phyloP scores from a whole-genome alignment of 2,329 filamentous ascomycete species.

The Aspergillus clavatus region DNA sequence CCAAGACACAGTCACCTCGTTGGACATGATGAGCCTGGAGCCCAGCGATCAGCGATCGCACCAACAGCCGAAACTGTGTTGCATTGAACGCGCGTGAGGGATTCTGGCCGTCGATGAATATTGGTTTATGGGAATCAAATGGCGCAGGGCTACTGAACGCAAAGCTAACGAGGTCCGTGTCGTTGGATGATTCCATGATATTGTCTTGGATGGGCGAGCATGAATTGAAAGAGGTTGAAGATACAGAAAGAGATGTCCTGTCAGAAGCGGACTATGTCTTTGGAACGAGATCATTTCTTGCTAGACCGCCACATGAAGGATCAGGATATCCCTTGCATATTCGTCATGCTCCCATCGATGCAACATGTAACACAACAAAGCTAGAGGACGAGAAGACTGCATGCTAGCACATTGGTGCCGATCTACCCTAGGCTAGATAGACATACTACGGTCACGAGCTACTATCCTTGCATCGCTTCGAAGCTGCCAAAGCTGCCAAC shows the following conservation, averaged over 20 bases:
- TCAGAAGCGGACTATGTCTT: background rate
- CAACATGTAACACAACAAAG: background rate
- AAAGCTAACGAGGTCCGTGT: constrained; percentile 19
- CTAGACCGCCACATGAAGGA: background rate
- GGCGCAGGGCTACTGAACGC: constrained; percentile 21
- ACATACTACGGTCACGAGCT: background rate
- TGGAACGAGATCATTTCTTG: background rate
- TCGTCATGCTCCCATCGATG: background rate
- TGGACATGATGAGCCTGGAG: constrained; percentile 22
- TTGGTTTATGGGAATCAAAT: constrained; percentile 23
- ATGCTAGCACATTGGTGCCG: background rate
- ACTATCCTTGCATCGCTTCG: background rate
- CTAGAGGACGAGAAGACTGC: background rate
- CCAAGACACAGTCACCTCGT: constrained; percentile 30
- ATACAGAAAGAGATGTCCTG: background rate
- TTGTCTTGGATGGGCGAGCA: too few species aligned
- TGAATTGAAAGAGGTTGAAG: background rate
- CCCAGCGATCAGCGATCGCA: constrained; percentile 26
- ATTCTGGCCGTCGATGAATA: constrained; percentile 32
- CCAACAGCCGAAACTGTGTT: constrained; percentile 16
- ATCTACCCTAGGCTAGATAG: background rate
- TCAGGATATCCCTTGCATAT: background rate
- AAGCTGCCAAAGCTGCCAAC: background rate
- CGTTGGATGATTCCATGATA: constrained; percentile 2
- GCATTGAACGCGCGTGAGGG: constrained; percentile 21